phyloP scores from a whole-genome alignment of 2,329 filamentous ascomycete genomes.

The Cadophora gregata region DNA sequence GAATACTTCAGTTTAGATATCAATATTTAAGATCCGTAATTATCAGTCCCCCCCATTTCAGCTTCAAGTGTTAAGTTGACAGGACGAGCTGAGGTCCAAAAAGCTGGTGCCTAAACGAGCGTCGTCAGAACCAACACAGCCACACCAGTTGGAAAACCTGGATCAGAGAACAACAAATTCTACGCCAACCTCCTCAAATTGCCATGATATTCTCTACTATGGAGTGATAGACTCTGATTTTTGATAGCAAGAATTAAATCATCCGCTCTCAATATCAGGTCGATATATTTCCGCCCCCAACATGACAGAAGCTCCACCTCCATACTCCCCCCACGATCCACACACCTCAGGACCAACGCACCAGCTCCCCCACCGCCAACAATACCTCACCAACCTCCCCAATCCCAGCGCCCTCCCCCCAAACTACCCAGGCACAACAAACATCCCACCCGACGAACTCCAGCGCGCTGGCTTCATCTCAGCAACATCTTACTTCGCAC shows the following conservation, averaged over 20 bases:
- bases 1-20: no score
- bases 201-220: background rate
- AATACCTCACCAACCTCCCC: constrained; percentile 8
- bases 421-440: constrained; percentile 5
- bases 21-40: no score
- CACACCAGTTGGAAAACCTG: background rate
- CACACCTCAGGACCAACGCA: background rate
- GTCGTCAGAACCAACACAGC: constrained; percentile 4
- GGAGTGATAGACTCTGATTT: no score
- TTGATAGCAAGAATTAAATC: no score
- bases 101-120: constrained; percentile 8
- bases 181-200: background rate
- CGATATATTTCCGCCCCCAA: background rate
- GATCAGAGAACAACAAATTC: background rate
- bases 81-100: background rate
- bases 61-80: background rate
- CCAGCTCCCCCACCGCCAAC: background rate
- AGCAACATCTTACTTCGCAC: constrained; percentile 8
- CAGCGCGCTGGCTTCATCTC: constrained; percentile 12
- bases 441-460: background rate
- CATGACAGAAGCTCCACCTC: background rate
- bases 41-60: background rate
- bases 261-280: background rate
- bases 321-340: constrained; percentile 7
- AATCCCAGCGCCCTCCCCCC: background rate